Base-by-base conservation (phyloP, 73 alveolate genomes). In the Tetrahymena thermophila region DNA sequence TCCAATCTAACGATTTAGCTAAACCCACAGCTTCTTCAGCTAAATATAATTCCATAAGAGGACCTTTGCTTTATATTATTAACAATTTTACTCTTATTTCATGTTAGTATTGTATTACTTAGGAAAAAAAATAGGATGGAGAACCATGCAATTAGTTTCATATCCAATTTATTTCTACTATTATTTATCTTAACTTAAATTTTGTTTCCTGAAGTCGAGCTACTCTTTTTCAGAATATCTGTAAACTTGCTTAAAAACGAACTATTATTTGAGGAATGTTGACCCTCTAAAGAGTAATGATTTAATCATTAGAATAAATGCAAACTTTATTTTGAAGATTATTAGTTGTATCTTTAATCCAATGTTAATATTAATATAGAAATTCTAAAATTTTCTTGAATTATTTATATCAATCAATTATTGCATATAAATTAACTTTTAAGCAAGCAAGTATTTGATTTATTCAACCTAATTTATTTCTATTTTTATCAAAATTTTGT, bases 1-100 rank as follows among this genome's bases (percentile, higher is more conserved):
- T 93, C 99, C 99, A 98, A 42, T 94, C 96, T 14, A 98, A 95
- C 10, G 98, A 84, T 95, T 98, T 98, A 10, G 97, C 99, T n/a
- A 98, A 95, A 3, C 99, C 99, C 0, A 98, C 97, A 17, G 99
- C 99, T 98, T 98, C 99, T 84, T 98, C 99, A 23, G 99, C 99
- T 93, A 97, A 94, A 93, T 96, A 96, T 19, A 98, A 85, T 94
- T 98, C 99, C 35, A 96, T 85, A 34, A 96, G 96, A 19, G 98
- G 98, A 16, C 99, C 99, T 44, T 96, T 96, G 71, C 98, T 96
- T 2, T 71, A 28, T n/a, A 23, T 71, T 17, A 71, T 9, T 28
- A 71, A 71, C 21, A 71, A 28, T 71, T 9, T 31, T 71, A 71
- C 21, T 13, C 3, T 6, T 9, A 15, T 23, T 28, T 28, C n/a